These are phyloP conservation scores for Hypholoma sublateritium DNA, from an alignment of 768 basidiomycete genomes.

Conservation along the genomic window DNA sequence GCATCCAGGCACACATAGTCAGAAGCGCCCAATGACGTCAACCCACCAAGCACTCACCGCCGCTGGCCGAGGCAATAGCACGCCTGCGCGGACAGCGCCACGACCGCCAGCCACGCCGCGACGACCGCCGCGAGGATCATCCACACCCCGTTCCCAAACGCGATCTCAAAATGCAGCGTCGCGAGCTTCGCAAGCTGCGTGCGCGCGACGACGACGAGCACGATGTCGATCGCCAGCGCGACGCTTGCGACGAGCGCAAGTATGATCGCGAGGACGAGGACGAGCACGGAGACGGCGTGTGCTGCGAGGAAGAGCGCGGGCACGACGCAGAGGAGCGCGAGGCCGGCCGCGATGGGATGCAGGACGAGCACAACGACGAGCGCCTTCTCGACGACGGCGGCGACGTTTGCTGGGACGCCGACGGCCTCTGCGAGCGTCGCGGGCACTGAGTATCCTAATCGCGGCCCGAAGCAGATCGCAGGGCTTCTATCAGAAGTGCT, in stretches of 20 bases:
- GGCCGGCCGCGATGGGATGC: slow-evolving; percentile 63
- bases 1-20: neutral
- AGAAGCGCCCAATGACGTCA: neutral
- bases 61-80: slow-evolving; percentile 62
- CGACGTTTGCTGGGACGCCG: slow-evolving; percentile 44
- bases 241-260: slow-evolving; percentile 56
- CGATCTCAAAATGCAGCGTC: slow-evolving; percentile 41
- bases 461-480: slow-evolving; percentile 54
- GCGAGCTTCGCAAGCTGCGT: slow-evolving; percentile 39
- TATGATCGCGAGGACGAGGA: slow-evolving; percentile 63
- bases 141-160: slow-evolving; percentile 73
- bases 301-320: slow-evolving; percentile 60
- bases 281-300: slow-evolving; percentile 51
- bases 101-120: slow-evolving; percentile 58
- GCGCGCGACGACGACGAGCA: slow-evolving; percentile 53
- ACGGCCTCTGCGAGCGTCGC: slow-evolving; percentile 37
- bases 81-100: slow-evolving; percentile 60
- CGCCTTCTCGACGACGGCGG: slow-evolving; percentile 46
- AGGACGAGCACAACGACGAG: slow-evolving; percentile 60
- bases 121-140: slow-evolving; percentile 59
- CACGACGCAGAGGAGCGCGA: slow-evolving; percentile 54
- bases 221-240: slow-evolving; percentile 63
- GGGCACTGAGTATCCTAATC: slow-evolving; percentile 71
- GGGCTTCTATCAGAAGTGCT: too few species aligned
- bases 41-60: neutral